Evolutionary conservation across 129 eudicot genomes (phyloP).

Genomic region (Cynara cardunculus): DNA sequence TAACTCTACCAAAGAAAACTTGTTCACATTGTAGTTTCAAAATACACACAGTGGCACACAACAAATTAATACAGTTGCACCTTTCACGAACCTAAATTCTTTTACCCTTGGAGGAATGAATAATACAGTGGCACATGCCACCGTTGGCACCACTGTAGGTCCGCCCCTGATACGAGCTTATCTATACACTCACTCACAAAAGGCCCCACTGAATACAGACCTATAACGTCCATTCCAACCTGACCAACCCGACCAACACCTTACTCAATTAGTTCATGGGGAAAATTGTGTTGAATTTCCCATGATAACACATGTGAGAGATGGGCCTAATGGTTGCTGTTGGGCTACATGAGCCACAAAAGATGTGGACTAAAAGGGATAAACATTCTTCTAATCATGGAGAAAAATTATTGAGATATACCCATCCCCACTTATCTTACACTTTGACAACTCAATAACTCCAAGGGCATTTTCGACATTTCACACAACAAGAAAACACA

Average conservation of each 20-base stretch:
- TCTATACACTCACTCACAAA: not conserved
- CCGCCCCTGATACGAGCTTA: too few relatives aligned
- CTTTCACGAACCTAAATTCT: too few relatives aligned
- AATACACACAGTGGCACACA: too few relatives aligned
- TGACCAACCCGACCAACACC: not conserved
- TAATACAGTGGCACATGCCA: too few relatives aligned
- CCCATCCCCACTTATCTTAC: conserved; percentile 17
- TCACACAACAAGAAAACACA: conserved; percentile 10
- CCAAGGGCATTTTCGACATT: conserved; percentile 20
- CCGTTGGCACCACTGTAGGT: too few relatives aligned
- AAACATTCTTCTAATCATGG: conserved; percentile 31
- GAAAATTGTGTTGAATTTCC: not conserved
- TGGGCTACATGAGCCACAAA: conserved; percentile 33
- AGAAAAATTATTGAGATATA: conserved; percentile 31
- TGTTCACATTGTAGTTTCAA: too few relatives aligned
- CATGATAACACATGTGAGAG: conserved; percentile 6
- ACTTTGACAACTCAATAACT: conserved; percentile 30
- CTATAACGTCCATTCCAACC: too few relatives aligned
- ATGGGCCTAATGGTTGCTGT: conserved; percentile 43
- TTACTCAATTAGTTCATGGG: not conserved
- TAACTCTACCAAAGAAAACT: too few relatives aligned
- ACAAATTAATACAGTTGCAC: too few relatives aligned
- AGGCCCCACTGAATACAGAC: too few relatives aligned
- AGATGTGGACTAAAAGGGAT: conserved; percentile 37
- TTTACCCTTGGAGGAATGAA: too few relatives aligned